phyloP scores from a whole-genome alignment of 2,329 filamentous ascomycete genomes.

The Penicillium hordei region DNA sequence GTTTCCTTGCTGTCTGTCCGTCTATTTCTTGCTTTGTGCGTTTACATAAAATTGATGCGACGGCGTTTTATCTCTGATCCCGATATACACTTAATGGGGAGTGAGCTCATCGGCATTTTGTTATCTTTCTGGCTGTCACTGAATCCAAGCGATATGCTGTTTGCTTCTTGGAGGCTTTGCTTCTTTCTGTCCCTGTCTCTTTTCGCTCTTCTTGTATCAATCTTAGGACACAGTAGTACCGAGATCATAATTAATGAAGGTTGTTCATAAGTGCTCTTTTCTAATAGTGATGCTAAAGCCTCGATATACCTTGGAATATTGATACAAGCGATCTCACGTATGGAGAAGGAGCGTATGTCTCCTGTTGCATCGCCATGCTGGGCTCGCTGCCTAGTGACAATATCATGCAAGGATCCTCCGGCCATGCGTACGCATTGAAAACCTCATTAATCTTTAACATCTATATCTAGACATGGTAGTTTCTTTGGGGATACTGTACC shows the following conservation, averaged over 20 bases:
- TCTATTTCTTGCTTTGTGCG: neutral
- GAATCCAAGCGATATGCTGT: neutral
- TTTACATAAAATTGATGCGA: conserved; percentile 11
- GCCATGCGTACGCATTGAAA: neutral
- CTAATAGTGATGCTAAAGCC: neutral
- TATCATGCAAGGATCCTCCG: neutral
- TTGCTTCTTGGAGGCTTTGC: neutral
- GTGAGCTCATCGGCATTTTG: conserved; percentile 1
- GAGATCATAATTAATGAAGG: conserved; percentile 1
- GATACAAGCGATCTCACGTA: too few relatives aligned
- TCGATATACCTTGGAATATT: neutral
- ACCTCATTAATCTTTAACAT: neutral
- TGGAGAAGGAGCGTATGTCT: neutral
- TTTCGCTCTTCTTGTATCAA: conserved; percentile 4
- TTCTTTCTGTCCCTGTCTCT: neutral
- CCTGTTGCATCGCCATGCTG: neutral
- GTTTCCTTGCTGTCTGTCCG: conserved; percentile 18
- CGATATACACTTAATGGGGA: conserved; percentile 11
- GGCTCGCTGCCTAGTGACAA: neutral
- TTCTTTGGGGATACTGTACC: neutral
- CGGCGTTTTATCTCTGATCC: conserved; percentile 8
- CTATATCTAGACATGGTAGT: too few relatives aligned
- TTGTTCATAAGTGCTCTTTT: neutral
- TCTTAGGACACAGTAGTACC: neutral
- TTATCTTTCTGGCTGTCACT: neutral